Evolutionary conservation across 169 alveolate species (phyloP).

Genomic region (Plasmodium fragile): DNA sequence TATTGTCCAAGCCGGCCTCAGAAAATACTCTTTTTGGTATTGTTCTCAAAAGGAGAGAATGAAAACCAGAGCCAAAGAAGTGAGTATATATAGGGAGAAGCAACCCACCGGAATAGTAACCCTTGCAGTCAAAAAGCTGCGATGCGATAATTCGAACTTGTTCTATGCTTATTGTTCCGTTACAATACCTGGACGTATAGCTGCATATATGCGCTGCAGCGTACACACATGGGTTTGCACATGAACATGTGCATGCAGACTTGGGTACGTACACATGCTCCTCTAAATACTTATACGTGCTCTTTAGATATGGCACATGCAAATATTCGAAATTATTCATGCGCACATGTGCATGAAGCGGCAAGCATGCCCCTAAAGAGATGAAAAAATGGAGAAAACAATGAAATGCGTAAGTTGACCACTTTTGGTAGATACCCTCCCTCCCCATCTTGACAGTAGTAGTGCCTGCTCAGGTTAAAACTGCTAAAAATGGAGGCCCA

Average conservation of each 20-base stretch:
- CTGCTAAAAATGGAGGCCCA: neutral
- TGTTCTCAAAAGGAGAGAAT: neutral
- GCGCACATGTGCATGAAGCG: neutral
- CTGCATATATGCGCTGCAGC: neutral
- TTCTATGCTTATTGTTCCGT: neutral
- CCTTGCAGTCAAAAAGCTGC: neutral
- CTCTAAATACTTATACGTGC: too few relatives aligned
- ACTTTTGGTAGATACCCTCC: neutral
- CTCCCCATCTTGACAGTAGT: neutral
- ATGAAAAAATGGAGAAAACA: neutral
- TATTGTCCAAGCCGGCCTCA: neutral
- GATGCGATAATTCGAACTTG: neutral
- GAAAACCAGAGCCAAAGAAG: neutral
- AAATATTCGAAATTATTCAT: neutral
- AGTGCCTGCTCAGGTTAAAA: neutral
- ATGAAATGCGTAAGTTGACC: neutral
- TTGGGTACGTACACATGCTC: neutral
- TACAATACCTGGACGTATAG: neutral
- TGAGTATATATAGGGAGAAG: neutral
- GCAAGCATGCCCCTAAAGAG: neutral
- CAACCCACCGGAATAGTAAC: neutral
- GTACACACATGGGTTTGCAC: neutral
- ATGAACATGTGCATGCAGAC: neutral
- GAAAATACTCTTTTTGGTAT: neutral
- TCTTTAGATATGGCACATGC: conserved; percentile 8